Base-by-base conservation (phyloP, 768 basidiomycete genomes). In the Boletus rex-veris region DNA sequence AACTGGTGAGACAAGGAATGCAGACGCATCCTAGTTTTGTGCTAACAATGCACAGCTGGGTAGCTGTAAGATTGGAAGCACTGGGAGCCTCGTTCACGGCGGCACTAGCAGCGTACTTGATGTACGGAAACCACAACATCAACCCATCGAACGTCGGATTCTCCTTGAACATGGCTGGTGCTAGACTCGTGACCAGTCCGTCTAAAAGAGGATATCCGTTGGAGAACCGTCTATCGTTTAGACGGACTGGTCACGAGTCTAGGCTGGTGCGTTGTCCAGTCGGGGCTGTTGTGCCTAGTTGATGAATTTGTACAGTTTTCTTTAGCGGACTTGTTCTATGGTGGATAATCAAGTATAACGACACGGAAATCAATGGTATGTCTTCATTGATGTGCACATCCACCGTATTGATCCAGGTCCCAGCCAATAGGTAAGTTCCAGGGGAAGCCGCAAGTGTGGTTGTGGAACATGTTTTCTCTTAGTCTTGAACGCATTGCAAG, bases 81-180 rank as follows among this genome's bases (percentile, higher is more conserved):
- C 58, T 78, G 3, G 77, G 76, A 5, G 72, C 69, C n/a, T 36
- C 74, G 33, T 78, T 78, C 51, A 62, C 72, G 1, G 62, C 71
- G 4, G 44, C 35, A n/a, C 36, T 67, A 15, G 62, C 59, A 37
- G 37, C 52, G 18, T 74, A 75, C 61, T 57, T 79, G 14, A 67
- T 75, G 16, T 77, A 77, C 57, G 48, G 48, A 24, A 18, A 48
- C 39, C 30, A 49, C 43, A 39, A 48, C 33, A 19, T 50, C 46
- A 52, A 36, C 21, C 63, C 64, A 1, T 59, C 63, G 5, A 66
- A 59, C 41, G 48, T 58, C 18, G 67, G 58, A 10, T 56, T 56
- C 16, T 56, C 54, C 14, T 37, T 56, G 50, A n/a, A 38, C 15
- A 52, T 52, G 40, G 60, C 59, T 8, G 48, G 58, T 58, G 26